These are phyloP conservation scores for Brettanomyces anomalus DNA, from an alignment of 805 yeast species.

Conservation along the genomic window DNA sequence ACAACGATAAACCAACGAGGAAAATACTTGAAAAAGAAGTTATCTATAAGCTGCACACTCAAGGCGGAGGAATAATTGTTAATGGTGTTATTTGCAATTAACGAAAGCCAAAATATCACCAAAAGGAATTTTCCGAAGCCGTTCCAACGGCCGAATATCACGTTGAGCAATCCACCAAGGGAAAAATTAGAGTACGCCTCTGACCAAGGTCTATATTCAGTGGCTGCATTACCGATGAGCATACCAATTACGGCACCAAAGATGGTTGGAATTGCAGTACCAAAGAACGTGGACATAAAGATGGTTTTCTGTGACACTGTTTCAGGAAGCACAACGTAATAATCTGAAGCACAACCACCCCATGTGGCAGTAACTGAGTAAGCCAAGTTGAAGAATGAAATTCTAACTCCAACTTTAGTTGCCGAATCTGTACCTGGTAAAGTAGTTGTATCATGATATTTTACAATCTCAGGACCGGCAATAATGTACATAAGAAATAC, in stretches of 20 bases:
- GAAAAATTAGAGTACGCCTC: conserved; percentile 49
- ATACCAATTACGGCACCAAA: conserved; percentile 71
- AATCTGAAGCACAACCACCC: conserved; percentile 84
- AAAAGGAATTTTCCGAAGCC: conserved; percentile 73
- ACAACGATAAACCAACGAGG: conserved; percentile 79
- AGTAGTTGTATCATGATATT: conserved; percentile 31
- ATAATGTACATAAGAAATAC: conserved; percentile 61
- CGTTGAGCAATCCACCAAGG: conserved; percentile 65
- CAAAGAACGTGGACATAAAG: conserved; percentile 54
- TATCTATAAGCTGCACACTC: conserved; percentile 58
- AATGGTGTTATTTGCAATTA: conserved; percentile 73
- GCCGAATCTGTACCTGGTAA: conserved; percentile 7
- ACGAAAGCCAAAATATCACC: conserved; percentile 59
- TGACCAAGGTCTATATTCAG: conserved; percentile 46
- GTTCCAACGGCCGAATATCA: conserved; percentile 62
- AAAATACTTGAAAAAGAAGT: conserved; percentile 38
- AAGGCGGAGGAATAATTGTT: conserved; percentile 79
- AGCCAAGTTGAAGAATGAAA: conserved; percentile 62
- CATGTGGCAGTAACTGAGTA: conserved; percentile 81
- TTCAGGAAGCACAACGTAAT: conserved; percentile 75
- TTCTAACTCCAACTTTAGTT: conserved; percentile 56
- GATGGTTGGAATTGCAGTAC: conserved; percentile 61
- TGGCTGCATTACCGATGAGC: conserved; percentile 60
- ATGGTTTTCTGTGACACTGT: conserved; percentile 46
- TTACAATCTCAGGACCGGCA: conserved; percentile 31